Base-by-base conservation (phyloP, 345 rosid genomes). In the Cochlearia excelsa region DNA sequence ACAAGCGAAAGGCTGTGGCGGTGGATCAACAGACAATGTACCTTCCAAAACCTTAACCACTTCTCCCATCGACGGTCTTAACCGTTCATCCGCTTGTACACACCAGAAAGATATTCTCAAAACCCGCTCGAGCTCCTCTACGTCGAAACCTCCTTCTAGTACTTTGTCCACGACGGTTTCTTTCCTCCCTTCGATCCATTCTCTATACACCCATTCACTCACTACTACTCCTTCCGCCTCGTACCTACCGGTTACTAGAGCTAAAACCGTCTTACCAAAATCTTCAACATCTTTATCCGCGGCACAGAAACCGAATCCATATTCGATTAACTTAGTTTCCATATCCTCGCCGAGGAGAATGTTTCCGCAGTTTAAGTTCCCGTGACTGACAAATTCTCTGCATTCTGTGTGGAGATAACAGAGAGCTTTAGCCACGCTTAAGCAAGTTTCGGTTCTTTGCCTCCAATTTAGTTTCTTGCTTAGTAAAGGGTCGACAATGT, bases 1-100 rank as follows among this genome's bases (percentile, higher is more conserved):
- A 53, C 67, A 48, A 33, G 30, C 56, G 60, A 77, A 84, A 28
- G 90, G 90, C 5, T 82, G 78, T 1, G 95, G 95, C 0, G 95
- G 81, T 7, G 84, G 82, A 74, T 90, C 97, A 26, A 84, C 95
- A 0, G 78, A 58, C 76, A 83, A 46, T 40, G 85, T 78, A 3
- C 97, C 97, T 66, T 86, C 95, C 59, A 89, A 57, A 47, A 86
- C 93, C 73, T 81, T 84, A 47, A 86, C 81, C n/a, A 80, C 88
- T 82, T 90, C 95, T 0, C 70, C 81, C 86, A 84, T 84, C 1
- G 86, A 77, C 30, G 95, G 97, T 75, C 88, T 90, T 73, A 83
- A 50, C 3, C 85, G 75, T 45, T 74, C 79, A 54, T 90, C 85
- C 1, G 7, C 60, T 60, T 90, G 95, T 69, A 83, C 77, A 66